Base-by-base conservation (phyloP, 768 basidiomycete species). In the Tricholoma terreum region DNA sequence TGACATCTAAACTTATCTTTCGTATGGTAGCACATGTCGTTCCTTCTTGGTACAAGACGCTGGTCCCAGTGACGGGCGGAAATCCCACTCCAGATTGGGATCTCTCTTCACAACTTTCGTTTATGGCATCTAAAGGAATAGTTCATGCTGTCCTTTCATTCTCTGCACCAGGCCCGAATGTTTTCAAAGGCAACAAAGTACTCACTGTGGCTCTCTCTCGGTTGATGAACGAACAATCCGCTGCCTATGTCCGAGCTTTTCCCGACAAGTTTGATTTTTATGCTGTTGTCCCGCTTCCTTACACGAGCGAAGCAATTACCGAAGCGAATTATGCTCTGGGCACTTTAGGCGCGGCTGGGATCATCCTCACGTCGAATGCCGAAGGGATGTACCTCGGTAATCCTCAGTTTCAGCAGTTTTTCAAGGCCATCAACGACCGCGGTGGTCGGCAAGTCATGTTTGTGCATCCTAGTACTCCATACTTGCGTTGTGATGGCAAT, bases 361-460 rank as follows among this genome's bases (percentile, higher is more conserved):
- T 73, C 19, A 63, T 70, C 58, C 62, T 75, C 14, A 62, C 64
- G 21, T 72, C 71, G 12, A 73, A 73, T 34, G 65, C 68, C 31
- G 72, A 75, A 56, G 72, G 72, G 30, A 59, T 46, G 15, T 73
- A 75, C 51, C 69, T 75, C n/a, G 73, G 73, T 7, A 60, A 71
- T 46, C 24, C 63, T 11, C 42, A 55, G 14, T 65, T 73, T 53
- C 69, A 52, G 21, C 63, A 66, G 7, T 75, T 73, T 64, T 73
- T 73, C 58, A 52, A 64, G 50, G 66, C 69, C n/a, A 60, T 75
- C 58, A 68, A 75, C 58, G 60, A 58, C 1, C 59, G 67, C 36
- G 55, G 61, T 9, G 64, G 65, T 17, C 61, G 63, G 45, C 69
- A 69, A 52, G 70, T 75, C 49, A 31, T 73, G 15, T 71, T 68